These are phyloP conservation scores for Pythium phragmitis DNA, from an alignment of 352 stramenopile genomes.

Conservation along the genomic window DNA sequence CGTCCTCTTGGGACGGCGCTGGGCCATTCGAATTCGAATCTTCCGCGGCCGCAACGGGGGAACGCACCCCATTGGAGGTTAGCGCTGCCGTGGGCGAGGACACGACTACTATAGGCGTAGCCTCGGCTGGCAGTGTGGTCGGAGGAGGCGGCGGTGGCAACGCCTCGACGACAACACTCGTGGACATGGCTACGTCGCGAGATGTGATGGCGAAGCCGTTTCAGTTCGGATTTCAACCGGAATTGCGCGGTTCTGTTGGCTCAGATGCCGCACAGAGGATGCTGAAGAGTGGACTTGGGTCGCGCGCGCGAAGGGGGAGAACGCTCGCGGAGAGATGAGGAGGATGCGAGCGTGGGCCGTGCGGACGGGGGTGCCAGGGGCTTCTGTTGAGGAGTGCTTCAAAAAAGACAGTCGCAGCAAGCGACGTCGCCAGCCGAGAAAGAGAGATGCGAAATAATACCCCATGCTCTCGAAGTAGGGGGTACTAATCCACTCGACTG, in stretches of 20 bases:
- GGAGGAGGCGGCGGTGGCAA: background rate
- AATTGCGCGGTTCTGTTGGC: background rate
- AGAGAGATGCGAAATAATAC: slow-evolving; percentile 1
- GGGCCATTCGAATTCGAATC: background rate
- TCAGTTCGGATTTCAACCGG: slow-evolving; percentile 6
- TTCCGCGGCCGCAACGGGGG: background rate
- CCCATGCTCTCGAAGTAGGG: background rate
- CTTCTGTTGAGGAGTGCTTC: slow-evolving; percentile 28
- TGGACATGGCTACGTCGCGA: slow-evolving; percentile 22
- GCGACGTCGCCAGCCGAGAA: slow-evolving; percentile 6
- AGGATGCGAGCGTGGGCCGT: too few relatives aligned
- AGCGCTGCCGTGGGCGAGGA: background rate
- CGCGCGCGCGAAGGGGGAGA: background rate
- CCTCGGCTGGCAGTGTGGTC: background rate
- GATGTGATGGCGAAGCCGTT: background rate
- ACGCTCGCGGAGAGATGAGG: background rate
- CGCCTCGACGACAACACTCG: slow-evolving; percentile 14
- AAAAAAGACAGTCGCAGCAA: slow-evolving; percentile 27
- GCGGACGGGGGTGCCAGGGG: background rate
- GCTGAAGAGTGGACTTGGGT: background rate
- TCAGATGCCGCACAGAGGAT: background rate
- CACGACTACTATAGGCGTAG: background rate
- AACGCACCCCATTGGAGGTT: background rate
- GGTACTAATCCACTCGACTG: background rate
- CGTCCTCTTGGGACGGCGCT: background rate